Evolutionary conservation across 2,329 filamentous ascomycete genomes (phyloP).

Genomic region (Biscogniauxia marginata): DNA sequence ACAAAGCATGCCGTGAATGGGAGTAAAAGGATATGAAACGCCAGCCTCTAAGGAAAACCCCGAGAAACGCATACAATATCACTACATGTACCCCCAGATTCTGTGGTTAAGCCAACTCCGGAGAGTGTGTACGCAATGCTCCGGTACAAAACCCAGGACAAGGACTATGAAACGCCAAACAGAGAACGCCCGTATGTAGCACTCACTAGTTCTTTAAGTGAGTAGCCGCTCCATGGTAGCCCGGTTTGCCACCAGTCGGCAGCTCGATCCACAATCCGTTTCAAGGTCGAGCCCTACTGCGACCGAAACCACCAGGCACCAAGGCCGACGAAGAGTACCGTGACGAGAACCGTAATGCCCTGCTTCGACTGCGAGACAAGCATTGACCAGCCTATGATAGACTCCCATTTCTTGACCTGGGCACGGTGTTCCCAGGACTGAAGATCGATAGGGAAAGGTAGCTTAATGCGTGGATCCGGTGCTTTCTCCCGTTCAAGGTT

Average conservation of each 20-base stretch:
- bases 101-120: not conserved
- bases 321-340: constrained; percentile 41
- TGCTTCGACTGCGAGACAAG: constrained; percentile 54
- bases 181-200: not conserved
- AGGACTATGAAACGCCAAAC: not conserved
- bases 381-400: constrained; percentile 52
- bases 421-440: constrained; percentile 53
- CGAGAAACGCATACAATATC: too few species aligned
- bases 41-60: too few species aligned
- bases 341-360: constrained; percentile 46
- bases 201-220: not conserved
- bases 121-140: not conserved
- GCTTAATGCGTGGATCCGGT: constrained; percentile 29
- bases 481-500: constrained; percentile 5
- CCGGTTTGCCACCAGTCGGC: not conserved
- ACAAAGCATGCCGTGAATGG: too few species aligned
- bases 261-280: not conserved
- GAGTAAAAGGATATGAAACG: too few species aligned
- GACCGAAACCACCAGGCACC: constrained; percentile 45
- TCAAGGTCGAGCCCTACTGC: constrained; percentile 20
- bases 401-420: constrained; percentile 31
- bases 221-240: not conserved
- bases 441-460: constrained; percentile 53
- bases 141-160: not conserved
- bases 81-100: not conserved